Evolutionary conservation across 441 rosid species (phyloP), one percentile per base, ranked within the genome.

Genomic region (Gossypium aridum): DNA sequence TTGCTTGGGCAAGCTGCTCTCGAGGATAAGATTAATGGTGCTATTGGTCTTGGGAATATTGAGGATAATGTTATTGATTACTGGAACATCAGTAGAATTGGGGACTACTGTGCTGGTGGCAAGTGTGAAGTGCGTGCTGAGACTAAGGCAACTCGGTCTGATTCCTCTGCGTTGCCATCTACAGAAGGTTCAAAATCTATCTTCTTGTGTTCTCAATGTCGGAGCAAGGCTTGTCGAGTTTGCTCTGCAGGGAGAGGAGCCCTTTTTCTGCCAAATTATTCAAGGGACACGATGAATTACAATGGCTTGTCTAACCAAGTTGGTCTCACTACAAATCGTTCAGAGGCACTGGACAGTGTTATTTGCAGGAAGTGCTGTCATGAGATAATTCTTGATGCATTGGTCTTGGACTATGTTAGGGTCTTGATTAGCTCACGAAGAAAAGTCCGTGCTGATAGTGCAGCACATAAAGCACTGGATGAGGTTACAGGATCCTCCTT

Each of bases 221-320:
- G 75, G 81, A 92, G 86, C 82, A 92, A 86, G 75, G 96, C 90
- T 72, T 96, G 99, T 80, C 87, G 81, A 84, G 79, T 82, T 81
- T 96, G 98, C 78, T 93, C 93, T 81, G 97, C 94, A 39, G 98
- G 98, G 72, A 90, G 76, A 78, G 98, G 99, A 78, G 99, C 98
- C 80, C 87, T 92, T 75, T 83, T 93, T 78, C 89, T 93, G 70
- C 64, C 85, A 49, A 85, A 66, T 63, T 77, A 82, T 76, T 79
- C 83, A 14, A 87, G 92, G 85, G 95, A 96, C 70, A 20, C 37
- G 13, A 64, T 78, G 6, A 79, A 70, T 80, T 82, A 75, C 71
- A 81, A 81, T 77, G 82, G 88, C 62, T 75, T 72, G 34, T 76
- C 83, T 9, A 64, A 19, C 75, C 91, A 80, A 84, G 75, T 76